Base-by-base conservation (phyloP, 2,329 filamentous ascomycete genomes). In the Epichloe aotearoae region DNA sequence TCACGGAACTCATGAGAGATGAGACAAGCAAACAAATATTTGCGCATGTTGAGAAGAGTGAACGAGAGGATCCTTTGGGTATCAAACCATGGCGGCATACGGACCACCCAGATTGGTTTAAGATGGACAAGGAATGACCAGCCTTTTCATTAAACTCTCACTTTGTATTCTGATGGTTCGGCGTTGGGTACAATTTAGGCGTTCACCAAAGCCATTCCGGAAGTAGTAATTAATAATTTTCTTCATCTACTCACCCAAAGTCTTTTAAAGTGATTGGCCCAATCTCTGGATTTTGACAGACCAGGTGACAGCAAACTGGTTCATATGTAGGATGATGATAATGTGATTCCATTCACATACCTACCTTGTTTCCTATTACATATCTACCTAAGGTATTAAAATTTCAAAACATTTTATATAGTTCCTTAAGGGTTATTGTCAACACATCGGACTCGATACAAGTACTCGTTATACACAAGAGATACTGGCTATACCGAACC, bases 61-160 rank as follows among this genome's bases (percentile, higher is more conserved):
- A 72, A 17, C 66, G 73, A 49, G 71, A 74, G 39, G 75, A 80
- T 42, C 74, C 77, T 0, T 69, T 72, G 47, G 76, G 73, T 4
- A 81, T 83, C 55, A 76, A 72, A 56, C 72, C 74, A 2, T 83
- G 80, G 80, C 72, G 69, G 46, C 71, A 77, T 19, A 73, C 69
- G 50, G 76, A 83, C 37, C 71, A 83, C 51, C 77, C 80, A 2
- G 70, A 79, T 54, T 84, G 80, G 79, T 72, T 75, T 53, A 64
- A 57, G 44, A 55, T 64, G 55, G 64, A 67, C 17, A 57, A 57
- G 46, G 59, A 63, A 50, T 55, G 42, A 53, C 50, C 50, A 51
- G 45, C 3, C 12, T 30, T 40, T 34, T 8, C 36, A 40, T 20
- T 14, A 10, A 30, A 39, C 8, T 39, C 15, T 40, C 4, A 3